Evolutionary conservation across 2,329 filamentous ascomycete genomes (phyloP), one percentile per base, ranked within the genome.

Genomic region (Trichoderma sp.): DNA sequence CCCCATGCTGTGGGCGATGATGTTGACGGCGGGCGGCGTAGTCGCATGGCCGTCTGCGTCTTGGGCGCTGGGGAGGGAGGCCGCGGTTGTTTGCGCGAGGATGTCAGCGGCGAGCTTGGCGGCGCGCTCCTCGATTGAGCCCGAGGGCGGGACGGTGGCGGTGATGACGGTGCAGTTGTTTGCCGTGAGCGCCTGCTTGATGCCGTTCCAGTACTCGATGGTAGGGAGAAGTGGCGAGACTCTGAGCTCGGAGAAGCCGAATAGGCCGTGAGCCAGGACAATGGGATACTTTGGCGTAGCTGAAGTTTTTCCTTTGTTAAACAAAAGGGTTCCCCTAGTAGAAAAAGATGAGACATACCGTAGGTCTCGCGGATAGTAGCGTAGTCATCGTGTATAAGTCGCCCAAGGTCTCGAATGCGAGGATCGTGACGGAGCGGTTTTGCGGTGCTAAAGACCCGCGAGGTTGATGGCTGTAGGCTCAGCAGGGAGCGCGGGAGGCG

Each of bases 1-100:
- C 62, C 90, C 89, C 89, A 91, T 91, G 75, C 85, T 88, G 81
- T 94, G 92, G 53, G 89, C 89, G 24, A 94, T 85, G 72, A 97
- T 92, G 78, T 93, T 93, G 74, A 97, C 93, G 65, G 90, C 88
- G 21, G 84, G 84, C 26, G 79, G 75, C 58, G 34, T 15, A 14
- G 34, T 34, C 32, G 34, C 36, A 39, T 18, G 56, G 58, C 26
- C 26, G n/a, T 47, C 36, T 3, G 14, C 8, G 56, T 18, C n/a
- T 4, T 36, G 34, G 5, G 34, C 14, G 5, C 1, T 2, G 15
- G 30, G 9, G 12, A 14, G 80, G 76, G 62, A 83, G 14, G 65
- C 53, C 1, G 86, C 83, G 2, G 86, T 83, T 11, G 80, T 81
- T 39, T 80, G 78, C 26, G 80, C 76, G 62, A 83, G 83, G 72